Base-by-base conservation (phyloP, 2,329 filamentous ascomycete species). In the Penicillium sumatraense region DNA sequence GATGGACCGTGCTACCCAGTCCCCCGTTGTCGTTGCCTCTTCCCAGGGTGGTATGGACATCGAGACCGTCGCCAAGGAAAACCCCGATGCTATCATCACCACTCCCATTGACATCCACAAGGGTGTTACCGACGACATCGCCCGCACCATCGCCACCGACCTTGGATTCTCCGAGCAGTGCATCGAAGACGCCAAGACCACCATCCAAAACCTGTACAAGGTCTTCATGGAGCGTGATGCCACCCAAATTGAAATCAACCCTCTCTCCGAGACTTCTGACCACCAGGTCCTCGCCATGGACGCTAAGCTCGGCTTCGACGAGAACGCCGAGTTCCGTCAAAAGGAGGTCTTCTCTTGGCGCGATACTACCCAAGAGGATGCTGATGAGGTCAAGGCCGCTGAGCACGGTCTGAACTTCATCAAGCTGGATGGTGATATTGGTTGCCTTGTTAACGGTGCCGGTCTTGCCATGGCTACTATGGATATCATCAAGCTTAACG, bases 401-500 rank as follows among this genome's bases (percentile, higher is more conserved):
- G 83, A 96, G 85, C 71, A 81, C 66, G 91, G 91, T 71, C 87
- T 99, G 67, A 99, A 99, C 87, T 99, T 99, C 83, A 99, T 99
- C 86, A 99, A 99, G 87, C 89, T 99, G 59, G 95, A 98, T 74
- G 95, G 95, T 75, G 95, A 99, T 76, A 99, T 99, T 75, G 95
- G 95, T 79, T 99, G 95, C 83, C 85, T 98, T 58, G 95, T 99
- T 82, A 99, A 99, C 82, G 95, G 95, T 76, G 95, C 95, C 71
- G 95, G 95, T 82, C 89, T 99, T 66, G 95, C 95, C 80, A 99
- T 99, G 95, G 95, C 95, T 62, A 99, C 95, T 76, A 99, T 99
- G 95, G 95, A 99, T 79, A 98, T 99, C 78, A 99, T 99, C 86
- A 98, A 99, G 87, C 86, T 99, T 62, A 99, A 98, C 81, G 95